Conservation (phyloP, 768 basidiomycete species). For the Butyriboletus loyo region DNA sequence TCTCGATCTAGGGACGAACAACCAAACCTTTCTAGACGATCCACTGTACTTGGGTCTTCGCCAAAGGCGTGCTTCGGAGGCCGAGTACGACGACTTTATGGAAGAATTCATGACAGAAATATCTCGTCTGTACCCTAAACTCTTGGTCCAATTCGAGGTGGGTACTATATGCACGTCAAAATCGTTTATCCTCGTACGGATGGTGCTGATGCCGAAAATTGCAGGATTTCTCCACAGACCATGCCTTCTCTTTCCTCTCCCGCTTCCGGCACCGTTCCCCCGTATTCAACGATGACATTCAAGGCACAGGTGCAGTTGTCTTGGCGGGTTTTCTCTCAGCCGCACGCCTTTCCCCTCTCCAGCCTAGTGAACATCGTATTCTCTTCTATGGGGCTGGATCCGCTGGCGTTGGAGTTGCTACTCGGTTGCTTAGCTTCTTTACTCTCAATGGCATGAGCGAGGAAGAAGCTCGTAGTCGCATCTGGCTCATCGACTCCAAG, state of each 20-base stretch:
- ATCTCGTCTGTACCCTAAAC: constrained; percentile 66
- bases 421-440: constrained; percentile 88
- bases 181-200: not conserved
- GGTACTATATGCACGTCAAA: constrained; percentile 2
- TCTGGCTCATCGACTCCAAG: constrained; percentile 85
- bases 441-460: constrained; percentile 71
- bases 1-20: constrained; percentile 90
- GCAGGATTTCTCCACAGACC: constrained; percentile 88
- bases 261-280: constrained; percentile 73
- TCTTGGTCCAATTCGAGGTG: constrained; percentile 84
- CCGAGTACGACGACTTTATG: constrained; percentile 79
- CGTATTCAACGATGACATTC: constrained; percentile 89
- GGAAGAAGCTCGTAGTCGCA: constrained; percentile 71
- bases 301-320: constrained; percentile 89
- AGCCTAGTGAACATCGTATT: constrained; percentile 74
- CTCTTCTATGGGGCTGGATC: constrained; percentile 93
- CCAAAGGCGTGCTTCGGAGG: constrained; percentile 59
- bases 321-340: constrained; percentile 90
- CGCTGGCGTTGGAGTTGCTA: constrained; percentile 89
- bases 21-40: constrained; percentile 71
- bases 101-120: constrained; percentile 92
- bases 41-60: constrained; percentile 88
- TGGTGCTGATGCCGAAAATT: not conserved
- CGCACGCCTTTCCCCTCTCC: constrained; percentile 64
- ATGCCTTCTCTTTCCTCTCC: constrained; percentile 84